Base-by-base conservation (phyloP, 805 yeast species). In the Sugiyamaella marilandica region DNA sequence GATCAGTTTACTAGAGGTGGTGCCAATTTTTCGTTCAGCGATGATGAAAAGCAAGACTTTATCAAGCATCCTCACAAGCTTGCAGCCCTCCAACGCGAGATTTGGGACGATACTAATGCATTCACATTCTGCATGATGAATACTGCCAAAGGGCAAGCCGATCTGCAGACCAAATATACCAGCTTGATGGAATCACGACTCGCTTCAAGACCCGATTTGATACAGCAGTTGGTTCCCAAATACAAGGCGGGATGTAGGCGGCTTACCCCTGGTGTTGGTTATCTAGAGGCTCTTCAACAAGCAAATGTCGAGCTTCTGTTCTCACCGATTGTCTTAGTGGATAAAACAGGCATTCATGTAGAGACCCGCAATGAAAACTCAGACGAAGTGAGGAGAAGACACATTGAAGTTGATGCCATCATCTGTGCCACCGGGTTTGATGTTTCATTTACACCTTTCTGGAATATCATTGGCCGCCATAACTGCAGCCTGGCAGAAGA, bases 361-460 rank as follows among this genome's bases (percentile, higher is more conserved):
- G 41, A 47, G 24, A 41, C 50, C 16, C 16, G 60, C 39, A 57
- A 62, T 16, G 56, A 49, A 21, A 47, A 14, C 13, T 50, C 55
- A 7, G 53, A 60, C 10, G 57, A 57, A 13, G 59, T 53, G 16
- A 65, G 64, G 1, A 64, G 61, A 14, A 13, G 24, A 5, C 69
- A 68, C 1, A 34, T 45, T 19, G 54, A 49, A 32, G 45, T 54
- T 5, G 59, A 56, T 44, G 49, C 41, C n/a, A 36, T 55, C 10
- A 47, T 55, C 16, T 26, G 47, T 37, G 59, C 59, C 24, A 55
- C 59, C 9, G 59, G 59, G 5, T 55, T 45, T 26, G 53, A 50
- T 32, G 52, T 36, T 26, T 18, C 49, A 10, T 47, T 50, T 31
- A 39, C 33, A 7, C 59, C 59, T 14, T 18, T 13, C 29, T 55